Evolutionary conservation across 1,284 basidiomycete genomes (phyloP), one percentile per base, ranked within the genome.

Genomic region (Mycena sp.): DNA sequence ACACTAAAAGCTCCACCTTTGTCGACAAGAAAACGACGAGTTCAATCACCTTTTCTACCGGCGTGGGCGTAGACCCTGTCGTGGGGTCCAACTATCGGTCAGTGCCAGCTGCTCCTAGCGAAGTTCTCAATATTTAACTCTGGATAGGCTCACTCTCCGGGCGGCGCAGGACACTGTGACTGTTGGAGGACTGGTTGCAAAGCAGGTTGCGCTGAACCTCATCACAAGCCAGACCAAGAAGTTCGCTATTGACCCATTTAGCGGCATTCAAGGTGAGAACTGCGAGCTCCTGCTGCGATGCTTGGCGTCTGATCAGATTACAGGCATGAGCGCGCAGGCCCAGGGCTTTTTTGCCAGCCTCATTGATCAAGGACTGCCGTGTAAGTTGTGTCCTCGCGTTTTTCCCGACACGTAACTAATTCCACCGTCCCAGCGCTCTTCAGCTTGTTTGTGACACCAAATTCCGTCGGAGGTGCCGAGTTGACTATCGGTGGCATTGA

Each of bases 21-120:
- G 74, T 81, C n/a, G 79, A 82, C 65, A 76, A 76, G 7, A 77
- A 78, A 46, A 72, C 72, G 23, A 78, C 74, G 2, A 72, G 65
- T 38, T 77, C 75, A 14, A 80, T 85, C 56, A 79, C 77, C 19
- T 86, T 87, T 70, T 76, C 76, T 9, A 87, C 85, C 2, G 85
- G 57, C 10, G 84, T 84, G 40, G 84, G 85, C 23, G 84, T 87
- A 7, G 82, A 84, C 65, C 85, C 85, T 12, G 83, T 85, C 11
- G 74, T 84, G n/a, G 76, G 79, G 43, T 53, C 69, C 25, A 76
- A 84, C 60, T 84, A 80, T 68, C 26, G 23, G 58, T 56, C 21
- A 26, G 57, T 59, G 4, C 11, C 4, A 44, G n/a, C 41, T 16
- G 4, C 10, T 23, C 6, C 29, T 12, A 16, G 23, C 38, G 6